Base-by-base conservation (phyloP, 768 basidiomycete species). In the Macrolepiota fuliginosa region DNA sequence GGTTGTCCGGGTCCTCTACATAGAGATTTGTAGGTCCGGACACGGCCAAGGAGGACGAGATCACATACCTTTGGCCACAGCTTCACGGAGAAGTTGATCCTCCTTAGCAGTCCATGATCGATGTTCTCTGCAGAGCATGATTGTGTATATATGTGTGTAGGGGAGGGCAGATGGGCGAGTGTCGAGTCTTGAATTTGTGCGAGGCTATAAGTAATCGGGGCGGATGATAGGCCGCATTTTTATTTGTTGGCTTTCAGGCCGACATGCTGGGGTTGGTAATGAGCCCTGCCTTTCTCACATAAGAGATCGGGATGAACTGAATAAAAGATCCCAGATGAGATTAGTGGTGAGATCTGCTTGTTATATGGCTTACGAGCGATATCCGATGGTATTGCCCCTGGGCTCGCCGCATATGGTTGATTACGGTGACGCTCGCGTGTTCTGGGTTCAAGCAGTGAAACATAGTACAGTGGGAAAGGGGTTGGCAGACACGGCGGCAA, bases 1-100 rank as follows among this genome's bases (percentile, higher is more conserved):
- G 71, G 66, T 81, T 80, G 52, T 81, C 78, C 55, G 83, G 81
- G 67, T 84, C 83, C 77, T 85, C 84, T 86, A 68, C 35, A 64
- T 59, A n/a, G 47, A 54, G 25, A 62, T 56, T 25, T 15, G 55
- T 62, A 45, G 66, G 66, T 65, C 27, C 63, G 62, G 54, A 59
- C 58, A 51, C 45, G 51, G 40, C 11, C 25, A 59, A 12, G 54
- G 35, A 50, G 25, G 58, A 61, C 56, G 24, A 36, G 42, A 36
- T 47, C 56, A 45, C 46, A 62, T 49, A 83, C 83, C 83, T 73
- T 73, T 76, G 63, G 77, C 72, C 9, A 84, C 83, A 29, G 82
- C 83, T 25, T 79, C 75, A 27, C 81, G 78, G 35, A 84, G 77
- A 56, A 83, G 77, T 58, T 82, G 79, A 66, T 83, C 82, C 70